Base-by-base conservation (phyloP, 2,329 filamentous ascomycete genomes). In the Neodidymelliopsis sp. region DNA sequence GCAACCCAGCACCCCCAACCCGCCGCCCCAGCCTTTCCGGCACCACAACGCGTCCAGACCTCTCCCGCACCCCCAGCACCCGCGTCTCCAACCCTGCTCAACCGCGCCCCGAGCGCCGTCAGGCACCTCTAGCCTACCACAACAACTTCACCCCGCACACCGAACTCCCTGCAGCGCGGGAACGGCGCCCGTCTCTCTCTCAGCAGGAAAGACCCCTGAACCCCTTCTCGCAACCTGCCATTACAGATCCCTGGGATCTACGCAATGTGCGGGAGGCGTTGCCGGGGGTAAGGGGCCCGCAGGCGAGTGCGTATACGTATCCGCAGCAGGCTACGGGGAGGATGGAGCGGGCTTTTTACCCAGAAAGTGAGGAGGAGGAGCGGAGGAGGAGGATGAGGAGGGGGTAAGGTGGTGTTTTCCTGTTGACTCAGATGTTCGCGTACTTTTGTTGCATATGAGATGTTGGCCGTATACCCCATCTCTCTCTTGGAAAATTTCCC, bases 191-290 rank as follows among this genome's bases (percentile, higher is more conserved):
- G 0, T 50, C 47, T 1, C 25, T 15, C 0, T 50, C 40, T 2
- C 40, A 50, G 5, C 18, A 12, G 1, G 19, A 6, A 12, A 7
- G 40, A 6, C 36, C 56, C 11, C 48, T 54, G 1, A 63, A 60
- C 18, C 53, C 61, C 0, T 63, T 63, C 34, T 29, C 53, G 4
- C 42, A 29, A 24, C 18, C 20, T 4, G 39, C 43, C 7, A n/a
- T 33, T 3, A 6, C 19, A 6, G 64, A 63, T 15, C 56, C 63
- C 0, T 70, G 67, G 67, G 66, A 69, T 13, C 27, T 49, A 4
- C 65, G 63, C 22, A 53, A 42, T 22, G 27, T 64, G 45, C 52
- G 47, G 4, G 49, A 55, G 4, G 54, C 58, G 5, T 51, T 68
- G 10, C 66, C 67, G 2, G 15, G 44, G 7, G 20, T 55, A 0